Percentiles rank a stretch among this genome's conserved stretches.
Evolutionary conservation across 164 flowering plant genomes (phyloP).

Genomic region (Aristolochia fimbriata): DNA sequence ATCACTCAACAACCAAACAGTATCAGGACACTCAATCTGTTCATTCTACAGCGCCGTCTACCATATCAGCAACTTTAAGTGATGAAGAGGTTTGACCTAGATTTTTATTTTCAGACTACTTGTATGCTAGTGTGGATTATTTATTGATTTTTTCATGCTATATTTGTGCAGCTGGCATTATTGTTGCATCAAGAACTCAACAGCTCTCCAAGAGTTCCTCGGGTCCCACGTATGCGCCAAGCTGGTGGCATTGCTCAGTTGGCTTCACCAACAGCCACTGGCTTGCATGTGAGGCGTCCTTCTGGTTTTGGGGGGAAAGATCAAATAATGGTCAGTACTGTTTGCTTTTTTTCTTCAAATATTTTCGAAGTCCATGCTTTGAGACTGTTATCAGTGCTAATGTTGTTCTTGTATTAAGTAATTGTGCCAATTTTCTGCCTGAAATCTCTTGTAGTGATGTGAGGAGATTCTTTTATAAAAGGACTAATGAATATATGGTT

Average conservation of each 20-base stretch:
- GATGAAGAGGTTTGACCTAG: slow-evolving; percentile 71
- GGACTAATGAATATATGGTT: background rate
- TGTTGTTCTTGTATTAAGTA: background rate
- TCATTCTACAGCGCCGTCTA: slow-evolving; percentile 38
- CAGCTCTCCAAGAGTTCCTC: slow-evolving; percentile 95
- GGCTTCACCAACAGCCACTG: slow-evolving; percentile 49
- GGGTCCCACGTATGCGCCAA: slow-evolving; percentile 88
- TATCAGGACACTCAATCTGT: slow-evolving; percentile 20
- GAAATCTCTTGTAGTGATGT: background rate
- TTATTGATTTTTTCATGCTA: slow-evolving; percentile 1
- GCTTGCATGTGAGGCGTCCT: slow-evolving; percentile 56
- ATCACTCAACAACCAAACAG: slow-evolving; percentile 36
- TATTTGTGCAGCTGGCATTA: slow-evolving; percentile 66
- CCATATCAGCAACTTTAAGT: slow-evolving; percentile 47
- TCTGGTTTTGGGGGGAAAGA: slow-evolving; percentile 64
- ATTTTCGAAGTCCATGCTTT: background rate
- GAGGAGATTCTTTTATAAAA: background rate
- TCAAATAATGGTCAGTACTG: slow-evolving; percentile 39
- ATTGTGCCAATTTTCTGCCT: background rate
- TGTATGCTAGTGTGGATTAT: background rate
- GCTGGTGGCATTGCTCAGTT: slow-evolving; percentile 66
- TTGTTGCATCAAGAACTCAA: slow-evolving; percentile 94
- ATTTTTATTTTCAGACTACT: background rate
- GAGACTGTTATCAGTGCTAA: background rate
- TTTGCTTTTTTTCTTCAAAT: background rate